These are phyloP conservation scores for Cyclocybe aegerita DNA, from an alignment of 768 basidiomycete species.

Conservation along the genomic window DNA sequence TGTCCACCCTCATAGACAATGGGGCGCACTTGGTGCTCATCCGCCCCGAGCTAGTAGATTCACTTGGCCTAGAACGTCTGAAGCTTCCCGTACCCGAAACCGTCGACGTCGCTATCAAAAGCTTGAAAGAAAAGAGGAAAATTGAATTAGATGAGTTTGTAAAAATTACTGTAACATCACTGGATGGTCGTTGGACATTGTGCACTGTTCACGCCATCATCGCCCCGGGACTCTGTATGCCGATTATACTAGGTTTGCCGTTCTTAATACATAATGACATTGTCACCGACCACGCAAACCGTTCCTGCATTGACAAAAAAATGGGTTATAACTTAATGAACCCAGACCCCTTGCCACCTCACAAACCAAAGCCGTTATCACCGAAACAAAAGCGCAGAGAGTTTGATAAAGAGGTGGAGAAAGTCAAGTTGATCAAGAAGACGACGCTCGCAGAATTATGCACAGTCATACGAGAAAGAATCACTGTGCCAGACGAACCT, in stretches of 20 bases:
- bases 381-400: background rate
- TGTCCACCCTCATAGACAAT: no score
- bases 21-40: no score
- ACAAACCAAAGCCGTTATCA: background rate
- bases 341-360: background rate
- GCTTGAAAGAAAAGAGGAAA: no score
- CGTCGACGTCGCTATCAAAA: no score
- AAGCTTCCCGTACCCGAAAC: no score
- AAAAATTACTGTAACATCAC: no score
- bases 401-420: constrained; percentile 5
- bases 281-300: background rate
- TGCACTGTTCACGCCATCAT: background rate
- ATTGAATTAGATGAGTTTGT: no score
- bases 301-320: no score
- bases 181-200: background rate
- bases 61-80: no score
- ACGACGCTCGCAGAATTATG: background rate
- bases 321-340: background rate
- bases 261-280: background rate
- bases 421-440: constrained; percentile 11
- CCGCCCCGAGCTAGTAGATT: no score
- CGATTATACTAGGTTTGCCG: background rate
- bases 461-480: constrained; percentile 1
- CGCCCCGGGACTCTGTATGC: no score
- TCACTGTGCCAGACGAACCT: constrained; percentile 2